Evolutionary conservation across 2,329 filamentous ascomycete species (phyloP).

Genomic region (Colletotrichum musae): DNA sequence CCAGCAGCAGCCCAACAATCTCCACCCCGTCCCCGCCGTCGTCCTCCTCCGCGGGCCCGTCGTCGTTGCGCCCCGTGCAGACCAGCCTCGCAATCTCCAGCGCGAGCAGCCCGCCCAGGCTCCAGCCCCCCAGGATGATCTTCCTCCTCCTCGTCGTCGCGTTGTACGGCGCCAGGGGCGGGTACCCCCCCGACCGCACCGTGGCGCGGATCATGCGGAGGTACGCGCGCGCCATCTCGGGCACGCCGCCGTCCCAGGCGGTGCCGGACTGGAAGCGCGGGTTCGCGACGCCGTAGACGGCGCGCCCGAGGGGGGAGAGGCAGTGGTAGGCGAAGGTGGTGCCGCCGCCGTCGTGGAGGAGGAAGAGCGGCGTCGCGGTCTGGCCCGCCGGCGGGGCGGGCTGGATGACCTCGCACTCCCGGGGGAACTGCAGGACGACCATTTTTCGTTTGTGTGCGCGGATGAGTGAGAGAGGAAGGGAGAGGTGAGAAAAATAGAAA

Average conservation of each 20-base stretch:
- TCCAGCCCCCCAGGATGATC: constrained; percentile 70
- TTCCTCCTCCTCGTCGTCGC: constrained; percentile 45
- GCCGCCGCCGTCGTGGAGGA: constrained; percentile 74
- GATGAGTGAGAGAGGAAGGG: not conserved
- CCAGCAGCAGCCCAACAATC: constrained; percentile 66
- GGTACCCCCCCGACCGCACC: constrained; percentile 45
- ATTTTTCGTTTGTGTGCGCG: constrained; percentile 1
- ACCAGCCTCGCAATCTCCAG: constrained; percentile 65
- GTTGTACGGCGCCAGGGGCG: constrained; percentile 45
- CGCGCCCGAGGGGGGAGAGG: constrained; percentile 63
- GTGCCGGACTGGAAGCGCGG: constrained; percentile 63
- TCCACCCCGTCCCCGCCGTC: constrained; percentile 47
- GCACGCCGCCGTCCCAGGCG: constrained; percentile 65
- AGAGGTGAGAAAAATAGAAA: not conserved
- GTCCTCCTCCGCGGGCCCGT: constrained; percentile 44
- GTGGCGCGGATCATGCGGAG: constrained; percentile 58
- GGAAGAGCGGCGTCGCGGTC: constrained; percentile 62
- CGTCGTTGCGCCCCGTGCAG: constrained; percentile 42
- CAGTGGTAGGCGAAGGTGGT: constrained; percentile 72
- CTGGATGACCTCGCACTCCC: constrained; percentile 39
- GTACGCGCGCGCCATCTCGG: constrained; percentile 69
- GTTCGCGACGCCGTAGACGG: constrained; percentile 69
- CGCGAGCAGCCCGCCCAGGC: constrained; percentile 66
- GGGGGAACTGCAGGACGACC: constrained; percentile 16
- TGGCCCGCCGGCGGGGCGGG: constrained; percentile 28